Evolutionary conservation across 1,284 basidiomycete species (phyloP), one percentile per base, ranked within the genome.

Genomic region (Neonothopanus nambi): DNA sequence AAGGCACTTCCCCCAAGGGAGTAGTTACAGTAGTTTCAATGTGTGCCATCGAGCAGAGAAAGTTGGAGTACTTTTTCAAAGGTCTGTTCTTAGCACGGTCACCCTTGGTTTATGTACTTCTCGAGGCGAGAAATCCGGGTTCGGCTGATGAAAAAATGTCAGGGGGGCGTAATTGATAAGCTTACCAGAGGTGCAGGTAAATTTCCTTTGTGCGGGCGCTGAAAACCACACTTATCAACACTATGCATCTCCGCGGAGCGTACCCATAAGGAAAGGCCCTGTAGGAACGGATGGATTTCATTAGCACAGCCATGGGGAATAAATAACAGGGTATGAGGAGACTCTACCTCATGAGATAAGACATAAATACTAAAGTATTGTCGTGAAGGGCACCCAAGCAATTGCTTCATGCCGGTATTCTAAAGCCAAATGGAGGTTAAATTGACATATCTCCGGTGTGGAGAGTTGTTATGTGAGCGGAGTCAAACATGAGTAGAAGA

Each of bases 101-200:
- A 15, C 33, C 4, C 30, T 33, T 13, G 39, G 12, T 40, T 41
- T 47, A 42, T 47, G 37, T 20, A 38, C 35, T 26, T 48, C n/a
- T 45, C 45, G 12, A 28, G 37, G 45, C 44, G 38, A 53, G 41
- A 24, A 17, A 41, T 35, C n/a, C 23, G 24, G 24, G 4, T 30
- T 47, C 48, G 48, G 48, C 38, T 42, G 45, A 42, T 47, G 52
- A 42, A 40, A 47, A 42, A 42, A 28, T 35, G 20, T 35, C 36
- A 35, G 33, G 35, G n/a, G 48, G 33, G 37, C 24, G 40, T 35
- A 54, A 48, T 36, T 48, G 46, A 54, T 54, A 54, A 54, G 46
- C 52, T 48, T 42, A 28, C 33, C 35, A 35, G 24, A 48, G 47
- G 36, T 36, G 23, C 20, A 48, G 26, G 51, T 35, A 39, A 39